These are phyloP conservation scores for Ephemerocybe angulata DNA, from an alignment of 768 basidiomycete species.

Conservation along the genomic window DNA sequence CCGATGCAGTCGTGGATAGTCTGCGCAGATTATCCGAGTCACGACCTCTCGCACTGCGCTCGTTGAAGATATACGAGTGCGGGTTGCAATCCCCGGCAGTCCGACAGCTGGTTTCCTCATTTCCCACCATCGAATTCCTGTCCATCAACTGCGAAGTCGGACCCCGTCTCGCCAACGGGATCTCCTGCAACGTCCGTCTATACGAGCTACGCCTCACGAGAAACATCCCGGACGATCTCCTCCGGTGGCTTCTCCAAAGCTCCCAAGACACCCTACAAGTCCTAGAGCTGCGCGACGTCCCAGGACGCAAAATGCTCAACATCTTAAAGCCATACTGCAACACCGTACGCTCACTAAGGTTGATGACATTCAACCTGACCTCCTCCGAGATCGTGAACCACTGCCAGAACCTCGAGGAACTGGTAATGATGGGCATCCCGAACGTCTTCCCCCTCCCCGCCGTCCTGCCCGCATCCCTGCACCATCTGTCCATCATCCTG, in stretches of 20 bases:
- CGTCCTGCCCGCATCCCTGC: conserved; percentile 31
- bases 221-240: conserved; percentile 18
- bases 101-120: neutral
- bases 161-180: neutral
- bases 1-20: neutral
- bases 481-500: conserved; percentile 31
- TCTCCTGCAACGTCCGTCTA: conserved; percentile 13
- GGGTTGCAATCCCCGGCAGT: neutral
- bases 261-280: conserved; percentile 27
- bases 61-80: neutral
- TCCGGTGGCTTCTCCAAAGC: conserved; percentile 8
- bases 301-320: conserved; percentile 20
- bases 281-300: conserved; percentile 37
- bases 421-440: conserved; percentile 36
- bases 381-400: conserved; percentile 30
- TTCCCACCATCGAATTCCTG: neutral
- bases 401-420: conserved; percentile 38
- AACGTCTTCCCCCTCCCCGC: conserved; percentile 27
- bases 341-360: conserved; percentile 40
- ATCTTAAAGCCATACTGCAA: conserved; percentile 28
- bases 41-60: neutral
- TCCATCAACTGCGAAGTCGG: neutral
- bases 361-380: conserved; percentile 31
- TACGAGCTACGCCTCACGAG: conserved; percentile 41
- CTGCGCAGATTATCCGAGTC: neutral